Evolutionary conservation across 1,284 basidiomycete species (phyloP), one percentile per base, ranked within the genome.

Genomic region (Stygiomarasmius scandens): DNA sequence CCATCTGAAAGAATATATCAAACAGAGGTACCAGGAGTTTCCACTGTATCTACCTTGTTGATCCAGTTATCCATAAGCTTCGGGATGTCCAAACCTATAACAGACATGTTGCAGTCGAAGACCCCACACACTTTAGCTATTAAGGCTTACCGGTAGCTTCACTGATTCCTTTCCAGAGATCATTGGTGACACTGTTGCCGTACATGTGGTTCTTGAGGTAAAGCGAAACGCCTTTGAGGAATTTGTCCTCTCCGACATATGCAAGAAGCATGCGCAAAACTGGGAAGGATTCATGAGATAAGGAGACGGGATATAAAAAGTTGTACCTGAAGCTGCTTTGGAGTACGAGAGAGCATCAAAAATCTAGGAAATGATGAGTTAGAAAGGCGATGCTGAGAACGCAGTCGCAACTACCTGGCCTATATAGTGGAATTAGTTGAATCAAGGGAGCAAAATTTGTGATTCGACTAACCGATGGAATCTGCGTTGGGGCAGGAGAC

Each of bases 31-130:
- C 29, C 29, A n/a, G n/a, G n/a, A n/a, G n/a, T 32, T 32, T 6
- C 12, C 12, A 27, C 59, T 62, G 69, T 73, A 59, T 72, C 59
- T 61, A 88, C 89, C 83, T 95, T 93, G 58, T 87, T 84, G 38
- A 96, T 90, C 96, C 96, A 99, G 69, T 91, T 90, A 61, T 92
- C 83, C 93, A 98, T 96, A 66, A 98, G 82, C 56, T 81, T 80
- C 12, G 87, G 79, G 48, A 98, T 85, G 65, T 98, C 88, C 38
- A 88, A 69, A n/a, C 87, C 90, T 83, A 41, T 8, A 27, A n/a
- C 38, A 25, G 9, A 43, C 19, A 3, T 14, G 14, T 23, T 41
- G 3, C 47, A 11, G 51, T 9, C 6, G 2, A 11, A 16, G 16
- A 56, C 60, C 45, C 10, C 24, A 34, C 16, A 4, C 1, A 46